A percentile compares a stretch with the other conserved stretches of the same genome.
phyloP scores from a whole-genome alignment of 495 filamentous ascomycete species.

The Eremomyces bilateralis region DNA sequence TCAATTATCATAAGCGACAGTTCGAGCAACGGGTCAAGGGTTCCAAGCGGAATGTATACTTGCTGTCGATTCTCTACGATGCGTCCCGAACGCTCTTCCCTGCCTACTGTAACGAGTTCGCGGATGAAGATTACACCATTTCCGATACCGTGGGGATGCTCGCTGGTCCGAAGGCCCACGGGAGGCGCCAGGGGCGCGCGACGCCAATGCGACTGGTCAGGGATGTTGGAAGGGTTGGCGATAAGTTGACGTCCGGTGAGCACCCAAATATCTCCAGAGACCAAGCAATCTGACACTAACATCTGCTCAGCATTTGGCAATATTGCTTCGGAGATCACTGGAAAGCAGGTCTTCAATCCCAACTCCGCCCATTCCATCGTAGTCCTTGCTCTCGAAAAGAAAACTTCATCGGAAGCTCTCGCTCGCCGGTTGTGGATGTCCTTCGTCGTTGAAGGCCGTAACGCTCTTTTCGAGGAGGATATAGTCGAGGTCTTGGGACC shows the following conservation, averaged over 20 bases:
- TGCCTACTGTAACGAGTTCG: constrained; percentile 74
- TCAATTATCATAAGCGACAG: constrained; percentile 86
- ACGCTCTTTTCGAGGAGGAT: constrained; percentile 60
- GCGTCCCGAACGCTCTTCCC: constrained; percentile 75
- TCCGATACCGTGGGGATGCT: constrained; percentile 42
- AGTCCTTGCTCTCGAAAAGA: constrained; percentile 68
- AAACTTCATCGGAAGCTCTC: constrained; percentile 61
- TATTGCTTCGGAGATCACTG: constrained; percentile 79
- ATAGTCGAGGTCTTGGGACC: constrained; percentile 69
- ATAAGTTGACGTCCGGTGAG: constrained; percentile 45
- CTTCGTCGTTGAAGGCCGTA: constrained; percentile 76
- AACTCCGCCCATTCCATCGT: constrained; percentile 74
- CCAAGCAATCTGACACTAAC: constrained; percentile 21
- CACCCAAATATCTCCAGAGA: not conserved
- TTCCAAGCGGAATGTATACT: constrained; percentile 62
- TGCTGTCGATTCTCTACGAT: constrained; percentile 71
- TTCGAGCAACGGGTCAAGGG: constrained; percentile 73
- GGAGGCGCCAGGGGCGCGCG: constrained; percentile 31
- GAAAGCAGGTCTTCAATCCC: constrained; percentile 84
- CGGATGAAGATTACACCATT: constrained; percentile 78
- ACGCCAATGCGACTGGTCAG: constrained; percentile 60
- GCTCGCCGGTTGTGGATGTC: constrained; percentile 94
- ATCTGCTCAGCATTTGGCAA: constrained; percentile 89
- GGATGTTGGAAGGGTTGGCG: constrained; percentile 61
- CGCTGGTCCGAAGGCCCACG: constrained; percentile 23